Evolutionary conservation across 768 basidiomycete genomes (phyloP), one percentile per base, ranked within the genome.

Genomic region (Termitomyces bulborhizus): DNA sequence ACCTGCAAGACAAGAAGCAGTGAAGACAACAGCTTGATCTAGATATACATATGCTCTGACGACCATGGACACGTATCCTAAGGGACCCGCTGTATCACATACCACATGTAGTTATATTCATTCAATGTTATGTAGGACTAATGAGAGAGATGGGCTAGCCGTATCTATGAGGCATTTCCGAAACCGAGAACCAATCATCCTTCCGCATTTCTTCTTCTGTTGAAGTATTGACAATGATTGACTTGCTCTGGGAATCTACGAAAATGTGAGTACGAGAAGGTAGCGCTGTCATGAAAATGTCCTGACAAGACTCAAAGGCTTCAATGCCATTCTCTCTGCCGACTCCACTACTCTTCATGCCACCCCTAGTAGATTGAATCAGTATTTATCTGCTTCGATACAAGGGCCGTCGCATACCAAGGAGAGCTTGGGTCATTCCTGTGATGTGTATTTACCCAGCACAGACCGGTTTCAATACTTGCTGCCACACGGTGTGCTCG

Each of bases 401-500:
- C 36, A 39, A 31, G 32, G 8, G n/a, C 12, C 26, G 50, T 8
- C 37, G 66, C 79, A 39, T 65, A 90, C 91, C 92, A 94, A 40
- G 92, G 90, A 32, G 88, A 91, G 59, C 86, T 88, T 7, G 92
- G 92, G 64, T 93, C 90, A 62, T 94, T 93, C 45, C 91, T 80
- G 64, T 94, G 92, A 60, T 93, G 90, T 0, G 88, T 91, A 65
- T 94, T 93, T 37, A 93, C 81, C 92, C 92, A 94, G 44, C 89
- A 86, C 31, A 93, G 64, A 4, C 92, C 92, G 16, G 85, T 74
- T 60, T 93, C 77, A 36, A 94, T 83, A 34, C 73, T 72, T 48
- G 77, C 78, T 6, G 90, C 79, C 2, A 91, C 79, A 3, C 86
- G 83, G 65, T 93, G 90, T 9, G 87, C 90, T 53, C 83, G 76